A percentile compares a stretch with the other conserved stretches of the same genome.
phyloP scores from a whole-genome alignment of 345 rosid genomes.

The Populus euphratica region DNA sequence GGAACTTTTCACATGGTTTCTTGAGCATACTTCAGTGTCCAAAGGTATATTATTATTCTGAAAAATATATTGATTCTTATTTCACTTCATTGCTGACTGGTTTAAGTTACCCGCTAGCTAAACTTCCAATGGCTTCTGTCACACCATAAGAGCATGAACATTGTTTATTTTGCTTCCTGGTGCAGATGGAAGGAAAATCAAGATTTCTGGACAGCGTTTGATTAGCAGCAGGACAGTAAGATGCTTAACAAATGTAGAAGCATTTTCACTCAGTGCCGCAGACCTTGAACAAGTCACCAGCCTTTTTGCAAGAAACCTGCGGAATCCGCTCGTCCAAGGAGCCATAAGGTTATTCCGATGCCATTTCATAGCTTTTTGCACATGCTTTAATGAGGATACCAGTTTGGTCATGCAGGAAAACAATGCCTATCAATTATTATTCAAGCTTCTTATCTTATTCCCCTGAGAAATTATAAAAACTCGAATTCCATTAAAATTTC shows the following conservation, averaged over 20 bases:
- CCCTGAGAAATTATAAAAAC: too few relatives aligned
- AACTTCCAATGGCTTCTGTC: not conserved
- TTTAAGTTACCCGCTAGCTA: not conserved
- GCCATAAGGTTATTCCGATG: constrained; percentile 59
- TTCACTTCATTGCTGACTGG: not conserved
- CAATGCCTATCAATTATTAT: not conserved
- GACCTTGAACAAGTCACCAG: constrained; percentile 85
- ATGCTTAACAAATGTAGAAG: constrained; percentile 78
- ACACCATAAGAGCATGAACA: not conserved
- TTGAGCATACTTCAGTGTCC: constrained; percentile 63
- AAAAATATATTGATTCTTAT: not conserved
- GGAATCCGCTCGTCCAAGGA: constrained; percentile 69
- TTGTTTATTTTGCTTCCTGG: not conserved
- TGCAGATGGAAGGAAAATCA: constrained; percentile 54
- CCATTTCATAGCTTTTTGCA: not conserved
- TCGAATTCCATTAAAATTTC: too few relatives aligned
- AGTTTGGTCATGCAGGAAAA: not conserved
- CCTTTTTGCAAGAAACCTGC: constrained; percentile 54
- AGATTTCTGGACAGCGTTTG: constrained; percentile 40
- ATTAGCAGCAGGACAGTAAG: constrained; percentile 53
- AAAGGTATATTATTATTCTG: constrained; percentile 38
- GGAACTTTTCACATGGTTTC: constrained; percentile 88
- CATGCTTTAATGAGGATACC: not conserved
- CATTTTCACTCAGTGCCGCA: constrained; percentile 70
- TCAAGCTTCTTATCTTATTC: not conserved